Base-by-base conservation (phyloP, 75 land plant genomes). In the Pseudotsuga menziesii region DNA sequence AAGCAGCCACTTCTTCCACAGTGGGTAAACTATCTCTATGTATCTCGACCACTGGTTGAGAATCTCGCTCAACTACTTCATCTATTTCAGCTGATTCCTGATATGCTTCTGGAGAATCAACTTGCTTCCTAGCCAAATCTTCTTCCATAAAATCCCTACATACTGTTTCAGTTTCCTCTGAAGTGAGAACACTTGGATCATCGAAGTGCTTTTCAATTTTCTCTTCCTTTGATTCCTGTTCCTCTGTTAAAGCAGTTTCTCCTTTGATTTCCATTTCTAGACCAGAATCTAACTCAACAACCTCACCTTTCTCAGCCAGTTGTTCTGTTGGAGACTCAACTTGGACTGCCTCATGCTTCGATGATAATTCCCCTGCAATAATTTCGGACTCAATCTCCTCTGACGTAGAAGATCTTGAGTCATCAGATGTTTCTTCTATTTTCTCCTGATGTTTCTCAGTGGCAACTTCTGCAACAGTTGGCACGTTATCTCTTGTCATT, bases 151-250 rank as follows among this genome's bases (percentile, higher is more conserved):
- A 23, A 44, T 73, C 75, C 13, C 75, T 55, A 27, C 20, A 54
- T 26, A 17, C 13, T 73, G 75, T 27, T 56, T 73, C 75, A 23
- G 57, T 73, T 73, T 73, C 75, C 27, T 26, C 75, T 17, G 56
- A 25, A 23, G 58, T 56, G 0, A 27, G 44, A 56, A 13, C 55
- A 48, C 35, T 56, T 8, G 75, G 12, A 25, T 56, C 35, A 17
- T 54, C 57, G 13, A 73, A 54, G 57, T 5, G 20, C 44, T 73
- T 26, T 26, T 73, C 57, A 52, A 15, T 26, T 25, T 73, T 27
- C 56, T 73, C 75, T 9, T 73, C 57, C 32, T 52, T 73, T 25
- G 56, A 2, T 13, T 54, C 26, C 32, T 52, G 57, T 73, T 48
- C 56, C 55, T 73, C 75, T 55, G 57, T 25, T 73, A 6, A 52